phyloP scores from a whole-genome alignment of 257 asterid genomes.

The Leonotis leonurus region DNA sequence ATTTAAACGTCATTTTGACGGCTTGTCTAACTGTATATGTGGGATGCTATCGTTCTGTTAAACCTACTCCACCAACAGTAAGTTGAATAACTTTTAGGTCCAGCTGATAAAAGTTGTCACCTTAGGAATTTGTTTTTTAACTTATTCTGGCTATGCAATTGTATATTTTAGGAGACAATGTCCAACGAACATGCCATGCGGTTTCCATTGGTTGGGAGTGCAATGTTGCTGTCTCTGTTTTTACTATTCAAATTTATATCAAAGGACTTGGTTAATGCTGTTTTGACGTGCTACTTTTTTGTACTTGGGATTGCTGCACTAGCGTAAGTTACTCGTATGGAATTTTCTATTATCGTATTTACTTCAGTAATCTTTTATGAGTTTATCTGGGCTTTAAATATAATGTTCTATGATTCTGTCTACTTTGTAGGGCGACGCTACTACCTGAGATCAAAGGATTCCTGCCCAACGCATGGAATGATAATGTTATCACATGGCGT shows the following conservation, averaged over 20 bases:
- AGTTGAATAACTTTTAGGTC: conserved; percentile 23
- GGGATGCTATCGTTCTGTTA: conserved; percentile 84
- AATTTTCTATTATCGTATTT: conserved; percentile 18
- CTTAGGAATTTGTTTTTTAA: not conserved
- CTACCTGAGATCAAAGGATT: conserved; percentile 68
- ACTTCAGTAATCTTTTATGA: not conserved
- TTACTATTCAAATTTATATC: conserved; percentile 93
- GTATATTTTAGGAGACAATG: conserved; percentile 78
- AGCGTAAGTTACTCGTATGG: conserved; percentile 59
- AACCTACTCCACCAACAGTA: conserved; percentile 90
- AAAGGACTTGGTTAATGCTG: conserved; percentile 97
- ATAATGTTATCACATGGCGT: conserved; percentile 57
- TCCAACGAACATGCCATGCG: conserved; percentile 97
- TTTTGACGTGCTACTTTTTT: conserved; percentile 83
- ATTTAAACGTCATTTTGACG: conserved; percentile 75
- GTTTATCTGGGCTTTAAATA: not conserved
- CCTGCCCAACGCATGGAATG: conserved; percentile 81
- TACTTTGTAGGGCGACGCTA: conserved; percentile 71
- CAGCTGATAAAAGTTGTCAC: not conserved
- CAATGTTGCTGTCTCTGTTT: conserved; percentile 87
- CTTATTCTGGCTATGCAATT: conserved; percentile 2
- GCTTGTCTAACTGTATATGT: conserved; percentile 88
- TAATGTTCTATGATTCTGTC: not conserved
- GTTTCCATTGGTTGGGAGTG: conserved; percentile 94
- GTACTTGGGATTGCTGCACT: conserved; percentile 92